Conservation (phyloP, 768 basidiomycete species). For the Cyclocybe aegerita region DNA sequence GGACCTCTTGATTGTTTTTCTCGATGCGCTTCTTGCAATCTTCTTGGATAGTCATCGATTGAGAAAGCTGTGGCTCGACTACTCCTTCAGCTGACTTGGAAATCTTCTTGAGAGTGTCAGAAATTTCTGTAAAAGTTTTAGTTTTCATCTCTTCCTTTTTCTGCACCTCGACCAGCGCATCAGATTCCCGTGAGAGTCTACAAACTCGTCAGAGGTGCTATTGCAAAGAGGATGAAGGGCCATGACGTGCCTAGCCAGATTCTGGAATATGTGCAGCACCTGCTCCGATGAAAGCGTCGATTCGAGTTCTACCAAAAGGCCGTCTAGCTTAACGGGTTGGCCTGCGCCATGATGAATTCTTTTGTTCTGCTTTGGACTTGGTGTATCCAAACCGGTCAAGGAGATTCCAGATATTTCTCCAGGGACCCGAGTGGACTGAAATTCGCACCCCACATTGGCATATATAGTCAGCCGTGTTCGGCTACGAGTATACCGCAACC, state of each 20-base stretch:
- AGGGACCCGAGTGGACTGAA: too few species aligned
- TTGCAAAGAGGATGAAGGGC: slow-evolving; percentile 3
- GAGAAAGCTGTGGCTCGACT: slow-evolving; percentile 45
- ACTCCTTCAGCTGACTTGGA: slow-evolving; percentile 39
- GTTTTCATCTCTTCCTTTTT: slow-evolving; percentile 47
- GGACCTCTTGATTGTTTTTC: slow-evolving; percentile 37
- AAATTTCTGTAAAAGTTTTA: slow-evolving; percentile 49
- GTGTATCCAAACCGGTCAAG: too few species aligned
- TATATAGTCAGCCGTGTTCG: too few species aligned
- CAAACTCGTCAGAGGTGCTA: slow-evolving; percentile 2
- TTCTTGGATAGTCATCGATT: slow-evolving; percentile 40
- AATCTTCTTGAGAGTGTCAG: slow-evolving; percentile 44
- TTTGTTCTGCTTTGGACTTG: too few species aligned
- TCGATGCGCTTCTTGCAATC: slow-evolving; percentile 43
- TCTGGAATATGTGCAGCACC: slow-evolving; percentile 34
- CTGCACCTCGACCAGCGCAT: slow-evolving; percentile 40
- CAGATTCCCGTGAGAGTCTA: slow-evolving; percentile 46
- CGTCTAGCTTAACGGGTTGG: too few species aligned
- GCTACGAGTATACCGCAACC: too few species aligned
- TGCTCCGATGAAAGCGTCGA: slow-evolving; percentile 12
- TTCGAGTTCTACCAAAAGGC: too few species aligned
- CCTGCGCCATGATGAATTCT: too few species aligned
- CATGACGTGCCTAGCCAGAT: slow-evolving; percentile 36
- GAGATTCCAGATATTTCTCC: too few species aligned
- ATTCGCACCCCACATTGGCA: too few species aligned